phyloP scores from a whole-genome alignment of 345 rosid genomes.

The Eucalyptus melliodora region DNA sequence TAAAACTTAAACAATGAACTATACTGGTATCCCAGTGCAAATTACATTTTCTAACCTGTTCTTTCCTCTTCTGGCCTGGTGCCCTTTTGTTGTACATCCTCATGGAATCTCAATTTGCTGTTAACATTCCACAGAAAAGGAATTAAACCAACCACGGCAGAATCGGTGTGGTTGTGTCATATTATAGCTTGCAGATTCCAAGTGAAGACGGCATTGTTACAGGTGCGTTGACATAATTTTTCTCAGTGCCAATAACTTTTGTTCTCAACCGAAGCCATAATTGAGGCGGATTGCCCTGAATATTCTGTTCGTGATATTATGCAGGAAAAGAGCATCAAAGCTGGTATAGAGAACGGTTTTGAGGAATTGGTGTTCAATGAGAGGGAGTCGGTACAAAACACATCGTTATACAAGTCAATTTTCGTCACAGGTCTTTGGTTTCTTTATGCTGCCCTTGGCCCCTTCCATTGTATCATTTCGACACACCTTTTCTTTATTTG shows the following conservation, averaged over 20 bases:
- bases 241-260: neutral
- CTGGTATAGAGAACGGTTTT: conserved; percentile 7
- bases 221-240: neutral
- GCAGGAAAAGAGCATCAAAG: conserved; percentile 4
- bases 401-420: neutral
- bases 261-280: neutral
- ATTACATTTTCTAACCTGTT: neutral
- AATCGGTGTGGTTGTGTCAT: conserved; percentile 80
- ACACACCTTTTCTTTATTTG: neutral
- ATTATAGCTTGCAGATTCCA: conserved; percentile 29
- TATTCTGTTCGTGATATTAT: neutral
- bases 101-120: neutral
- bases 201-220: neutral
- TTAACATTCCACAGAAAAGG: conserved; percentile 45
- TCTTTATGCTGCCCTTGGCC: neutral
- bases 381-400: neutral
- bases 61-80: neutral
- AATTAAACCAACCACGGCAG: conserved; percentile 34
- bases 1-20: neutral
- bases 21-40: neutral
- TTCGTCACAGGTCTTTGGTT: neutral
- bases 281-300: too few relatives aligned
- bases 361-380: neutral
- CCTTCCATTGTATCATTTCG: neutral
- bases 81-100: neutral